Percentiles rank a stretch among this genome's conserved stretches.
Conservation (phyloP, 1,284 basidiomycete genomes). For the Schizophyllum amplum region DNA sequence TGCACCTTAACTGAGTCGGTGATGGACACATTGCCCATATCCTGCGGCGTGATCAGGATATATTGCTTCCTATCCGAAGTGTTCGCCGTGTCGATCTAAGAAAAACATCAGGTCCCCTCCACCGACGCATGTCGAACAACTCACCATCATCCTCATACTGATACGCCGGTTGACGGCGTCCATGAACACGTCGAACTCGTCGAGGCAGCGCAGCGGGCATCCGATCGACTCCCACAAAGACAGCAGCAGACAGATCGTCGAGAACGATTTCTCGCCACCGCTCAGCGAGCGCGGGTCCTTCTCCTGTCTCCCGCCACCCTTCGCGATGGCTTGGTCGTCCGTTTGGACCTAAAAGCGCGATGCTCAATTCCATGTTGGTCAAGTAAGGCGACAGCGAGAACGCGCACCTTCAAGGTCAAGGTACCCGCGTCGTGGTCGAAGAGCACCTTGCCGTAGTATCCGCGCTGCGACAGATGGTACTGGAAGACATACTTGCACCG, state of each 20-base stretch:
- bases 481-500: conserved; percentile 82
- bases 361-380: too few species aligned
- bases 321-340: conserved; percentile 63
- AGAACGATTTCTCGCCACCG: conserved; percentile 96
- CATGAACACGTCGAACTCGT: conserved; percentile 95
- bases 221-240: conserved; percentile 94
- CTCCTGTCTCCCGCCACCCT: conserved; percentile 36
- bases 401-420: conserved; percentile 62
- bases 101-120: conserved; percentile 7
- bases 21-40: conserved; percentile 63
- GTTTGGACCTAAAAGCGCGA: conserved; percentile 71
- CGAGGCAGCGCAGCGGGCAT: conserved; percentile 91
- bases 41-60: conserved; percentile 86
- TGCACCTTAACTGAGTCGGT: conserved; percentile 62
- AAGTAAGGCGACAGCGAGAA: neutral
- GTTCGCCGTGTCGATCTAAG: conserved; percentile 79
- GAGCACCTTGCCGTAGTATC: conserved; percentile 76
- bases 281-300: conserved; percentile 80
- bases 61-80: conserved; percentile 83
- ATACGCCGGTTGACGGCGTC: conserved; percentile 89
- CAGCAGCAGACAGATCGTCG: conserved; percentile 88
- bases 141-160: conserved; percentile 87
- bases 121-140: conserved; percentile 16
- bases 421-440: conserved; percentile 75
- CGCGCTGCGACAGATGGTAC: conserved; percentile 76